These are phyloP conservation scores for Solanum bulbocastanum DNA, from an alignment of 257 asterid genomes.

Conservation along the genomic window DNA sequence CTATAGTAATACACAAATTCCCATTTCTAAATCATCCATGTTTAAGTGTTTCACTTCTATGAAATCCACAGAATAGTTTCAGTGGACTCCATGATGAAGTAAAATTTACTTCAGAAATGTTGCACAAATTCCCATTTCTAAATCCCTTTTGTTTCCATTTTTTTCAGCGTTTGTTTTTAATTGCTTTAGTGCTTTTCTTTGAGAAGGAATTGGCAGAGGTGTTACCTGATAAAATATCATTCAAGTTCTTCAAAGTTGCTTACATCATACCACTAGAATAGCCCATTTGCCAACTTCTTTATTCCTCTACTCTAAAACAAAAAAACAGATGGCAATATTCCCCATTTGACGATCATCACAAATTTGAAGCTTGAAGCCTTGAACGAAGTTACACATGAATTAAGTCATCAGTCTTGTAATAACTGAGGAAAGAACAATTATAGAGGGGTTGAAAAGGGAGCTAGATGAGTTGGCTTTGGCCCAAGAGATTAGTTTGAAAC, in stretches of 20 bases:
- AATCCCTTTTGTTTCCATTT: background rate
- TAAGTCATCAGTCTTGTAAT: background rate
- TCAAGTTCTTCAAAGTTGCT: background rate
- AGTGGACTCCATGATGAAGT: background rate
- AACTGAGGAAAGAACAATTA: background rate
- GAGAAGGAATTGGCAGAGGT: background rate
- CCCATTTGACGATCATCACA: background rate
- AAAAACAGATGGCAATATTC: background rate
- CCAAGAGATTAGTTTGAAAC: background rate
- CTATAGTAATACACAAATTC: background rate
- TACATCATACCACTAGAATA: background rate
- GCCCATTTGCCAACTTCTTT: background rate
- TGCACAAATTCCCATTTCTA: background rate
- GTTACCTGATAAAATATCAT: background rate
- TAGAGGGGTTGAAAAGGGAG: background rate
- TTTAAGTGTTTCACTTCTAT: background rate
- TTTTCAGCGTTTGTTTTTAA: background rate
- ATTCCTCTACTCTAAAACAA: background rate
- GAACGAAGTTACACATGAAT: background rate
- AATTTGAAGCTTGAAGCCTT: background rate
- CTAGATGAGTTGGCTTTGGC: background rate
- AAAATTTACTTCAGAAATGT: background rate
- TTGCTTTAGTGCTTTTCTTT: background rate
- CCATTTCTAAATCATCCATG: background rate
- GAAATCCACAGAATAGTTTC: background rate